phyloP scores from a whole-genome alignment of 495 filamentous ascomycete species.

The Podospora comata region DNA sequence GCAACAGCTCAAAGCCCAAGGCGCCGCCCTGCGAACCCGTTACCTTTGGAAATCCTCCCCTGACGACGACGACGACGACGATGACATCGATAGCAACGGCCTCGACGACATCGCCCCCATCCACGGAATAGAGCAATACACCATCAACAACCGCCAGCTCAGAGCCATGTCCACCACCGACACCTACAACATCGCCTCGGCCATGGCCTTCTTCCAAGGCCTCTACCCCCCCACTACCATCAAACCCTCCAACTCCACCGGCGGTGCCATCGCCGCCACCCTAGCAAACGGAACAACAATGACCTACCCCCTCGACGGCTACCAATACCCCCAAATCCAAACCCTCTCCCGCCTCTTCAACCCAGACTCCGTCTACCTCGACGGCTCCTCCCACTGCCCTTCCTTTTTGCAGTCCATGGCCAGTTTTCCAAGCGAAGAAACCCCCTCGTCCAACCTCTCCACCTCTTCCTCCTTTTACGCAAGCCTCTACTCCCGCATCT shows the following conservation, averaged over 20 bases:
- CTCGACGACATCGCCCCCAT: constrained; percentile 32
- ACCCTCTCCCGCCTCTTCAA: constrained; percentile 30
- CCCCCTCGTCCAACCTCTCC: constrained; percentile 15
- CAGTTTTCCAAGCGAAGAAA: constrained; percentile 26
- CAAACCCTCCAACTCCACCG: constrained; percentile 27
- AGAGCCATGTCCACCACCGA: constrained; percentile 35
- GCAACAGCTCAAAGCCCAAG: constrained; percentile 39
- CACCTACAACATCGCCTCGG: constrained; percentile 32
- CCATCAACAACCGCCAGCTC: constrained; percentile 42
- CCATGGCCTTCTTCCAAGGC: constrained; percentile 43
- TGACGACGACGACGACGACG: not conserved
- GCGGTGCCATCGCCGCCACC: constrained; percentile 31
- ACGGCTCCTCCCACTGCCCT: constrained; percentile 33
- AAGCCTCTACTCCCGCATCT: constrained; percentile 29
- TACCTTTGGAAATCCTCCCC: constrained; percentile 30
- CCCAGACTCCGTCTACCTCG: constrained; percentile 35
- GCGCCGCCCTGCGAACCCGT: constrained; percentile 35
- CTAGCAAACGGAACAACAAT: constrained; percentile 31
- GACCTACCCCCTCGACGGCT: constrained; percentile 40
- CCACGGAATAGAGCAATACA: constrained; percentile 32
- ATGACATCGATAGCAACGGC: constrained; percentile 12
- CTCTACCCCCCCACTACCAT: constrained; percentile 40
- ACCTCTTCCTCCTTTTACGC: constrained; percentile 30
- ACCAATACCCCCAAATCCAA: constrained; percentile 43
- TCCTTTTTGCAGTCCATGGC: constrained; percentile 30